Percentiles rank a stretch among this genome's conserved stretches.
Conservation (phyloP, 1,284 basidiomycete species). For the Phlebopus sp. region DNA sequence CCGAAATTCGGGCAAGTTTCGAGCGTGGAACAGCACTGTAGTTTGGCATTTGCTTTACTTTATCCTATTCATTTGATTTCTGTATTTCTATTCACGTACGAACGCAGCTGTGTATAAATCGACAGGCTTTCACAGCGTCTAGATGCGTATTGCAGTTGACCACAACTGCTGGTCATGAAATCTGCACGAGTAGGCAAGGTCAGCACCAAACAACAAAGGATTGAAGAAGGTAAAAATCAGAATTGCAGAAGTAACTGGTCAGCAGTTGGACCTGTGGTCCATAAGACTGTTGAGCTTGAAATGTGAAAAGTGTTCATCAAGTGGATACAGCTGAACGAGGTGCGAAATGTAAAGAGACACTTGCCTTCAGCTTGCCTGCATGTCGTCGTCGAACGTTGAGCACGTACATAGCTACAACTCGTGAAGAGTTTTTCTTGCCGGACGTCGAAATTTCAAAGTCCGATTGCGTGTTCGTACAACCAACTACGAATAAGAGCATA, state of each 20-base stretch:
- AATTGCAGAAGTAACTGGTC: slow-evolving; percentile 61
- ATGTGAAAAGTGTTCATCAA: slow-evolving; percentile 64
- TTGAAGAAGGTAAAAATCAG: slow-evolving; percentile 39
- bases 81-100: too few species aligned
- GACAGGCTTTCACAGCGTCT: too few species aligned
- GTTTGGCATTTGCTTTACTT: not conserved
- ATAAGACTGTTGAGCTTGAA: slow-evolving; percentile 74
- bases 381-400: too few species aligned
- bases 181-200: not conserved
- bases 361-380: not conserved
- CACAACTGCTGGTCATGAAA: not conserved
- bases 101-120: too few species aligned
- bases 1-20: slow-evolving; percentile 93
- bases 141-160: too few species aligned
- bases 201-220: not conserved
- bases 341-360: not conserved
- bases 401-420: too few species aligned
- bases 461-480: too few species aligned
- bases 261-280: slow-evolving; percentile 46
- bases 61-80: too few species aligned
- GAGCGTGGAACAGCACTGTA: slow-evolving; percentile 91
- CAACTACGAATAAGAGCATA: too few species aligned
- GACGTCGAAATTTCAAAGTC: too few species aligned
- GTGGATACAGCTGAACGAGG: not conserved
- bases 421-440: too few species aligned